These are phyloP conservation scores for Hibiscus mutabilis DNA, from an alignment of 345 rosid species.

Conservation along the genomic window DNA sequence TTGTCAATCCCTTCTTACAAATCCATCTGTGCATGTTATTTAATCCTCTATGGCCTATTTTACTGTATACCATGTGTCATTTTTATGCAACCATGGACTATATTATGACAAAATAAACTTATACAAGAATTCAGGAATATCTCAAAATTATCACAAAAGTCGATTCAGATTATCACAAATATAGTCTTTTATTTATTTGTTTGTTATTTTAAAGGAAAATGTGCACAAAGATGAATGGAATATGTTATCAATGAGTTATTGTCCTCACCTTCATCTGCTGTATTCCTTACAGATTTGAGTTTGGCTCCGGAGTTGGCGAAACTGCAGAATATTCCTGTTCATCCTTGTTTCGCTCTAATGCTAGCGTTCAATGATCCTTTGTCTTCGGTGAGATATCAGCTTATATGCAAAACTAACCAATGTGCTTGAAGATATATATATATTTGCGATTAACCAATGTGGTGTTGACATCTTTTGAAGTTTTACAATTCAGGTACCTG, in stretches of 20 bases:
- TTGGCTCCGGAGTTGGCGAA: conserved; percentile 44
- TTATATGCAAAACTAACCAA: background rate
- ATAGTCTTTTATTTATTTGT: background rate
- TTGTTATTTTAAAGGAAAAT: background rate
- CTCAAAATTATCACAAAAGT: background rate
- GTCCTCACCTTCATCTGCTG: background rate
- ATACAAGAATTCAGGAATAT: background rate
- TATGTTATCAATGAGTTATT: background rate
- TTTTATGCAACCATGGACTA: background rate
- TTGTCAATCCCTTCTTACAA: background rate
- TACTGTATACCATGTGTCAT: background rate
- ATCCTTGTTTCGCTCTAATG: conserved; percentile 79
- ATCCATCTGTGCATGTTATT: background rate
- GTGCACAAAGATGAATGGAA: background rate
- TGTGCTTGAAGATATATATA: background rate
- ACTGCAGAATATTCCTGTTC: conserved; percentile 56
- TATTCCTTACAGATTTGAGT: conserved; percentile 47
- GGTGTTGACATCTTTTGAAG: conserved; percentile 6
- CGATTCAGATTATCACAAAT: background rate
- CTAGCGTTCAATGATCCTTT: conserved; percentile 73
- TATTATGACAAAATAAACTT: background rate
- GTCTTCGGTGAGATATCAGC: conserved; percentile 42
- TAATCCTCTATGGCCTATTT: background rate
- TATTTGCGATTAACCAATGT: background rate
- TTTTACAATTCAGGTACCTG: conserved; percentile 47